Base-by-base conservation (phyloP, 2,329 filamentous ascomycete genomes). In the Monilinia fructicola region DNA sequence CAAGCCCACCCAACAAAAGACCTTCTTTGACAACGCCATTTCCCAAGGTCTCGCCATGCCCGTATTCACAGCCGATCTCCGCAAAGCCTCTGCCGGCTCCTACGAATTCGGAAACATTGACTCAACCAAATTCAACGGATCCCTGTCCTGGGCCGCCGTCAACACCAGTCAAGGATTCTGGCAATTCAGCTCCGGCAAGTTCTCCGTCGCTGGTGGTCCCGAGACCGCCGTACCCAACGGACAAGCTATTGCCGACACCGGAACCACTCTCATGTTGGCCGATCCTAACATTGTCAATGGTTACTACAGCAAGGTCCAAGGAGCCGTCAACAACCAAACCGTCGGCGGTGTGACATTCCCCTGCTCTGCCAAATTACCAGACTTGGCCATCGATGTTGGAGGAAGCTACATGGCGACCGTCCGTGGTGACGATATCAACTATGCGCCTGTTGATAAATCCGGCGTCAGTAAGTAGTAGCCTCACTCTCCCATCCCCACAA, bases 61-160 rank as follows among this genome's bases (percentile, higher is more conserved):
- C 14, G 75, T 89, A 52, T 88, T 89, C 76, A 85, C 86, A 12
- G 85, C 82, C 54, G 78, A 80, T 68, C 78, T 86, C 67, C 83
- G 83, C 74, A 78, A 81, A 64, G 78, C 79, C 68, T 70, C 74
- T 10, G 74, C 78, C 7, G 82, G 84, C 54, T 78, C 78, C 54
- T 87, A 85, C 77, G 81, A 84, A 72, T 87, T 87, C 69, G 85
- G 85, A 59, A 83, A 77, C 76, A 84, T 87, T 71, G 82, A 87
- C 77, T 71, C 67, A 23, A 76, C 77, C 68, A 82, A 82, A 73
- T 86, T 84, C 80, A 83, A 80, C 4, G 85, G 85, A 58, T 67
- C 75, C 40, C 81, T 88, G 71, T 78, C 77, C 68, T 88, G 85
- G 76, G 78, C 81, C 26, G 67, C 78, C 31, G 81, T 85, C 70